These are phyloP conservation scores for Nepenthes mirabilis DNA, from an alignment of 148 eudicot species.

Conservation along the genomic window DNA sequence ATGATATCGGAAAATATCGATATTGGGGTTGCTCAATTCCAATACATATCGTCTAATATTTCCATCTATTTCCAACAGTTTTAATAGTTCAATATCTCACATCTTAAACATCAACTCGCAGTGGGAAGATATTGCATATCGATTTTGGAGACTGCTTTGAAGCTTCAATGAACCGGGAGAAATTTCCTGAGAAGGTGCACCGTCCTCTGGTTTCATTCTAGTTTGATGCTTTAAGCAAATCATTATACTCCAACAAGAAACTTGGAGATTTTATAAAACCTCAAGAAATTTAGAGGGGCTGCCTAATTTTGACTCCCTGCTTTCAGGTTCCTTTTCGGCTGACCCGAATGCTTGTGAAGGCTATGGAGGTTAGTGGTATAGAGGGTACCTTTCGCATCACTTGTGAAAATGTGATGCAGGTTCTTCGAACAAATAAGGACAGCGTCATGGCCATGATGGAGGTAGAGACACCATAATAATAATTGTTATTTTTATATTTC, in stretches of 20 bases:
- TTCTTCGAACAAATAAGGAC: constrained; percentile 83
- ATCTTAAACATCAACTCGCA: constrained; percentile 12
- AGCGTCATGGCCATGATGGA: constrained; percentile 99
- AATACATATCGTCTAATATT: no score
- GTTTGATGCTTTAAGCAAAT: not conserved
- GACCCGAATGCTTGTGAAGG: constrained; percentile 99
- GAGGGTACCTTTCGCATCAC: constrained; percentile 98
- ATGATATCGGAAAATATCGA: no score
- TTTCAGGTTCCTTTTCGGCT: constrained; percentile 92
- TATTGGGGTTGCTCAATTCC: no score
- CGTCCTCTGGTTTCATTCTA: not conserved
- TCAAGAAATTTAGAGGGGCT: not conserved
- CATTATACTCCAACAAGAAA: no score
- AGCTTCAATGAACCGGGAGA: constrained; percentile 98
- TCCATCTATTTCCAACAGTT: not conserved
- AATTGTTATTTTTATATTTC: constrained; percentile 2
- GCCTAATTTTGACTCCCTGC: constrained; percentile 5
- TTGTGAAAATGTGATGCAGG: constrained; percentile 99
- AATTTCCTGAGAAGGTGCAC: constrained; percentile 87
- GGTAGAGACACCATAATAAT: constrained; percentile 28
- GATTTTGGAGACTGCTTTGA: constrained; percentile 99
- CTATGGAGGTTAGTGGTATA: constrained; percentile 98
- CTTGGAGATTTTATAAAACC: not conserved
- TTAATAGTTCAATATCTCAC: not conserved
- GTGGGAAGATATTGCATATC: constrained; percentile 96